A percentile compares a stretch with the other conserved stretches of the same genome.
Conservation (phyloP, 2,329 filamentous ascomycete species). For the Tolypocladium tundrense region DNA sequence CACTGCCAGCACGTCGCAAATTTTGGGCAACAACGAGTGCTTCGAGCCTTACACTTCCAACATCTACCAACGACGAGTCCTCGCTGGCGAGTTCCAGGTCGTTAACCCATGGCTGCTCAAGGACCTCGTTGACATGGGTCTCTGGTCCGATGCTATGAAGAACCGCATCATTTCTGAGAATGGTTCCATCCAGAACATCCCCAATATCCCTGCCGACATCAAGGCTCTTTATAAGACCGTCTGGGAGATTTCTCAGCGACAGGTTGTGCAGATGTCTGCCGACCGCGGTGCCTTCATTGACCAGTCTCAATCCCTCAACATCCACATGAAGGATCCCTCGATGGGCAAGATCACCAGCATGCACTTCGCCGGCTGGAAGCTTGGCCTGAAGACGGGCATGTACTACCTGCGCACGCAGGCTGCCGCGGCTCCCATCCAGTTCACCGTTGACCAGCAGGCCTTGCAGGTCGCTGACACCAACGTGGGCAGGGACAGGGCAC, state of each 20-base stretch:
- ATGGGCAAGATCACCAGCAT: conserved; percentile 99
- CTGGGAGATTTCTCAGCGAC: conserved; percentile 96
- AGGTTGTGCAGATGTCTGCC: conserved; percentile 93
- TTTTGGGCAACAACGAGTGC: conserved; percentile 98
- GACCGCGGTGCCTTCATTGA: conserved; percentile 98
- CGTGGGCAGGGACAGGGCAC: conserved; percentile 51
- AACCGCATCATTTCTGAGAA: conserved; percentile 98
- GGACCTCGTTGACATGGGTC: conserved; percentile 92
- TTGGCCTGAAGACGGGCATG: conserved; percentile 99
- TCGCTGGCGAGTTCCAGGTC: conserved; percentile 98
- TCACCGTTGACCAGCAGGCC: conserved; percentile 95
- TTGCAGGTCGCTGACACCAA: conserved; percentile 80
- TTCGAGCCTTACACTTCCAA: conserved; percentile 99
- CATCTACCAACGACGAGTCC: conserved; percentile 96
- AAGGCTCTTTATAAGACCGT: conserved; percentile 99
- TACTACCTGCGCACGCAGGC: conserved; percentile 99
- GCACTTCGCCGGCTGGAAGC: conserved; percentile 99
- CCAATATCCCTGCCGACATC: conserved; percentile 91
- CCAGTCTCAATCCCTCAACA: conserved; percentile 97
- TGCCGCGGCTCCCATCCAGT: conserved; percentile 92
- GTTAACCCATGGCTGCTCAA: conserved; percentile 98
- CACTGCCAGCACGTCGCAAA: conserved; percentile 93
- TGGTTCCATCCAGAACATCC: conserved; percentile 92
- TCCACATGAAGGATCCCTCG: conserved; percentile 97
- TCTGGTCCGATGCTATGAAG: conserved; percentile 99